These are phyloP conservation scores for Sindora glabra DNA, from an alignment of 306 rosid species.

Conservation along the genomic window DNA sequence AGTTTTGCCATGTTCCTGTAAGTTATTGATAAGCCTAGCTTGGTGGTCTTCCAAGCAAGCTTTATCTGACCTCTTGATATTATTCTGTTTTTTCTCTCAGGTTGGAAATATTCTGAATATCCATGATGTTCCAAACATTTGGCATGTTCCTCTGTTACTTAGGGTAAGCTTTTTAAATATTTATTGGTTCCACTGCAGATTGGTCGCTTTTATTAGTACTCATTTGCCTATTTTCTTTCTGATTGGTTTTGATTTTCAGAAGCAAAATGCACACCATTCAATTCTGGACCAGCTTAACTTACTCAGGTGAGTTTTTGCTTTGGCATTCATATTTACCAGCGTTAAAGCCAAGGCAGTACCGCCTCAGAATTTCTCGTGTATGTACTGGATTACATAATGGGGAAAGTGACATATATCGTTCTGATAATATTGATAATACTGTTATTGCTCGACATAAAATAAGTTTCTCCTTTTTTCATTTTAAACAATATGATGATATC, in stretches of 20 bases:
- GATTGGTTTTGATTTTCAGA: conserved; percentile 42
- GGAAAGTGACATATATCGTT: not conserved
- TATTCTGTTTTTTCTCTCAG: conserved; percentile 32
- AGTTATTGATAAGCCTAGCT: conserved; percentile 34
- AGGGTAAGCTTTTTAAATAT: conserved; percentile 48
- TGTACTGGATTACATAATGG: not conserved
- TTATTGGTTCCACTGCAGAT: conserved; percentile 11
- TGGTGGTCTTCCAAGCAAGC: conserved; percentile 16
- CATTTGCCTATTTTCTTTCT: conserved; percentile 18
- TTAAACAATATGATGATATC: not conserved
- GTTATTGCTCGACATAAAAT: too few relatives aligned
- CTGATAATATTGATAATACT: conserved; percentile 10
- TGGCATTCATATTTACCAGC: not conserved
- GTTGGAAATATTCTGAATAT: conserved; percentile 78
- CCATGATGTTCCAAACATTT: conserved; percentile 97
- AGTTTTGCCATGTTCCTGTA: conserved; percentile 97
- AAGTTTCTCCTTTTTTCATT: conserved; percentile 1
- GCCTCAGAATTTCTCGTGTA: not conserved
- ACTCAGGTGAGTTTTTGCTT: conserved; percentile 36
- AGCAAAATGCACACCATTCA: conserved; percentile 83
- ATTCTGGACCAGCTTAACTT: conserved; percentile 82
- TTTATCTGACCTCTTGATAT: conserved; percentile 15
- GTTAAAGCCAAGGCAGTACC: not conserved
- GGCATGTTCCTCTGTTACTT: conserved; percentile 94
- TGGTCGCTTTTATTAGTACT: conserved; percentile 11